These are phyloP conservation scores for Cladosporium halotolerans DNA, from an alignment of 2,329 filamentous ascomycete species.

Conservation along the genomic window DNA sequence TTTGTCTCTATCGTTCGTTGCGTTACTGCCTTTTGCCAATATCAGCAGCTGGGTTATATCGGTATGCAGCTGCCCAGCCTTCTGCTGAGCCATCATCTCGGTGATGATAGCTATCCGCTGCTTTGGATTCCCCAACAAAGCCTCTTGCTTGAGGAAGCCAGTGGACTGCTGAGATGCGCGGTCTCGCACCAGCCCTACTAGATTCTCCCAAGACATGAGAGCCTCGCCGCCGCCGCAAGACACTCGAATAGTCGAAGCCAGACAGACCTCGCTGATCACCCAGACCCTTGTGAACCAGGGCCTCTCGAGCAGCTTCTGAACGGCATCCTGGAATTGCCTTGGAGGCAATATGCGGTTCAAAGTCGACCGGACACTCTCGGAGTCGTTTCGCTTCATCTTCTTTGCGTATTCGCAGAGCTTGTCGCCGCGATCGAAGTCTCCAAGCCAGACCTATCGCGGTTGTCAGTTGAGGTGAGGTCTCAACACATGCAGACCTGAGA, in stretches of 20 bases:
- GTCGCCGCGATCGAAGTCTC: conserved; percentile 23
- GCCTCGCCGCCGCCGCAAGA: conserved; percentile 8
- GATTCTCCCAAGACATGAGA: conserved; percentile 18
- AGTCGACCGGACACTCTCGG: conserved; percentile 14
- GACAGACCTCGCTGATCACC: conserved; percentile 15
- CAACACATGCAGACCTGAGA: neutral
- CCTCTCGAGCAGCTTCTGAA: conserved; percentile 23
- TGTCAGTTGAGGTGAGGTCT: neutral
- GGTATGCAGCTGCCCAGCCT: conserved; percentile 20
- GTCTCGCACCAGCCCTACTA: conserved; percentile 24
- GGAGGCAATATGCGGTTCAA: conserved; percentile 19
- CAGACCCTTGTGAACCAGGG: conserved; percentile 27
- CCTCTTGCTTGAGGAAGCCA: conserved; percentile 26
- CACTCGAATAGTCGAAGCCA: conserved; percentile 7
- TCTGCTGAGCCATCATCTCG: conserved; percentile 26
- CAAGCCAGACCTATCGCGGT: conserved; percentile 20
- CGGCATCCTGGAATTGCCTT: conserved; percentile 23
- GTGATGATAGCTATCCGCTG: conserved; percentile 28
- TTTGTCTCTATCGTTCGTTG: conserved; percentile 26
- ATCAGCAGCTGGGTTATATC: conserved; percentile 29
- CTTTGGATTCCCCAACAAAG: conserved; percentile 25
- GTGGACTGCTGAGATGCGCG: conserved; percentile 14
- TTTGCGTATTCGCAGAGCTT: conserved; percentile 25
- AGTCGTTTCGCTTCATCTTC: conserved; percentile 19
- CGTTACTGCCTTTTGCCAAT: conserved; percentile 25